Base-by-base conservation (phyloP, 768 basidiomycete genomes). In the Podaxis mareebaensis region DNA sequence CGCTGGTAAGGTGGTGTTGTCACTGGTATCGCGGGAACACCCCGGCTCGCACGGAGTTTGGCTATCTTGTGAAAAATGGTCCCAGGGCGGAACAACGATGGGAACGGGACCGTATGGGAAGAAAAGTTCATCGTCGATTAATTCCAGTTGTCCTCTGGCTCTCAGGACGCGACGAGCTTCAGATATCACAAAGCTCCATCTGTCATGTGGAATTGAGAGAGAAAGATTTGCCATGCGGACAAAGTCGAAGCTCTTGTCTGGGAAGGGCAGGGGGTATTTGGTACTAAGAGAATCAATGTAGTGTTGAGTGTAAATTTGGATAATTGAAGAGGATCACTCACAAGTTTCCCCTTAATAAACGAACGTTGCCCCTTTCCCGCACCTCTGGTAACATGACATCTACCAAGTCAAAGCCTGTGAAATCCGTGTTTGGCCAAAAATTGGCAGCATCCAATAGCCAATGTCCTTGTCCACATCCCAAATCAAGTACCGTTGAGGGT, bases 401-500 rank as follows among this genome's bases (percentile, higher is more conserved):
- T 1, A 91, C 79, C 24, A 92, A 72, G 70, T 93, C 90, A 36
- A 92, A 77, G 2, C 88, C 91, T 7, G 83, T 84, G 56, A 93
- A 80, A 10, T 79, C 77, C 20, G 86, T 80, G 46, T 74, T 68
- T 22, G 78, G 83, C 92, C 92, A 94, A n/a, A 74, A 69, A 22
- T 70, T 76, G 3, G 89, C 84, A 3, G 91, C 87, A 53, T 86
- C 78, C 0, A 85, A 63, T 4, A 87, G 77, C 92, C 92, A 94
- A 53, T 82, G 70, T 0, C 91, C 91, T 53, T 81, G 67, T 11
- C 92, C 92, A 71, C 91, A 93, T 2, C 92, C 92, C 12, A 94
- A 74, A 68, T 93, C 92, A 6, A 94, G 80, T 24, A 89, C 86
- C 12, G 77, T 75, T 0, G 73, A 70, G 1, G 90, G 88, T 0